Evolutionary conservation across 129 eudicot genomes (phyloP).

Genomic region (Flaveria ramosissima): DNA sequence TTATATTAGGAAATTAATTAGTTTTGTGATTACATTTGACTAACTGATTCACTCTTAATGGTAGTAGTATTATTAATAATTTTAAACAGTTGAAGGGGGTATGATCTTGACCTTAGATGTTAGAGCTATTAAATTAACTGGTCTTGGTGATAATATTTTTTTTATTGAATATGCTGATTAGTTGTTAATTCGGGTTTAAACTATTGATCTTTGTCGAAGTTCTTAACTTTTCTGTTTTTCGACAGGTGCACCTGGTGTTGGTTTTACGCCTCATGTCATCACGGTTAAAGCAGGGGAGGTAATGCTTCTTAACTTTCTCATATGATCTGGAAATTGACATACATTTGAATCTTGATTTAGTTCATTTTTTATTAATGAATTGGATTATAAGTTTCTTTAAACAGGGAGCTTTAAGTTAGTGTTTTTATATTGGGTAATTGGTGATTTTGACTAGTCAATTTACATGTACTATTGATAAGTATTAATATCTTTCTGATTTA

Average conservation of each 20-base stretch:
- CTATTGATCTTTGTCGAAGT: background rate
- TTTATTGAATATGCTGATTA: background rate
- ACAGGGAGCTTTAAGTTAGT: background rate
- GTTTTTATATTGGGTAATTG: background rate
- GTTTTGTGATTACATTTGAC: constrained; percentile 12
- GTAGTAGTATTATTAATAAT: background rate
- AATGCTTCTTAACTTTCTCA: constrained; percentile 10
- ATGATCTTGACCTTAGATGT: constrained; percentile 19
- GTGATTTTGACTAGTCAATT: constrained; percentile 11
- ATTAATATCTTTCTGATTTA: no score
- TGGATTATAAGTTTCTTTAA: background rate
- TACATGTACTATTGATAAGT: constrained; percentile 1
- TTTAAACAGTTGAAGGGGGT: constrained; percentile 6
- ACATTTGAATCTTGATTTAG: background rate
- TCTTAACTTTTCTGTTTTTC: background rate
- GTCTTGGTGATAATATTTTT: background rate
- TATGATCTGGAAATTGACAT: background rate
- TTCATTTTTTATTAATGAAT: background rate
- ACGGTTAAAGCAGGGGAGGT: constrained; percentile 83
- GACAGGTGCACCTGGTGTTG: constrained; percentile 77
- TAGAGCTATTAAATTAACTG: constrained; percentile 3
- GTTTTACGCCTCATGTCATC: constrained; percentile 92
- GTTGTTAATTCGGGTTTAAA: constrained; percentile 7
- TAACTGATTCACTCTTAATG: background rate
- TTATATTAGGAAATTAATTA: constrained; percentile 7